Evolutionary conservation across 2,329 filamentous ascomycete genomes (phyloP), one percentile per base, ranked within the genome.

Genomic region (Penicillium sp.): DNA sequence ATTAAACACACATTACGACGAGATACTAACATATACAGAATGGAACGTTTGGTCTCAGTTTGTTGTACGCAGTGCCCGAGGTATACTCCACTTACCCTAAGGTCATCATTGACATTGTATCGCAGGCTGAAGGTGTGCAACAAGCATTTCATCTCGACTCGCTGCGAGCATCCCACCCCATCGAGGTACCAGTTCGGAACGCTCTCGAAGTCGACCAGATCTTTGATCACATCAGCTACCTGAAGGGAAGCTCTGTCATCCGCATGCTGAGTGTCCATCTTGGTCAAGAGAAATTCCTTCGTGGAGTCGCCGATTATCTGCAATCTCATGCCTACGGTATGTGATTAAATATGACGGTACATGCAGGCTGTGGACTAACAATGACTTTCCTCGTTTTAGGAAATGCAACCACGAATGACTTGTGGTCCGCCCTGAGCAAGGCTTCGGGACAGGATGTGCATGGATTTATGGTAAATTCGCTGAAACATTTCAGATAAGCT

Each of bases 1-100:
- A 48, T 17, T 1, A 9, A 24, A 29, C 13, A 7, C 7, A 36
- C 4, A 17, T 36, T 15, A 2, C 23, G 24, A 3, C 36, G 27
- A 49, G n/a, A 7, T 45, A 34, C 62, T 70, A 56, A 69, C 49
- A 32, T 21, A 39, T 51, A 24, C 55, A 83, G 93, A 97, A 61
- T 97, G 94, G 93, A 87, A 97, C 65, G 89, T 97, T 26, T 99
- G 94, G 94, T 88, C 90, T 52, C 92, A 97, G 76, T 99, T 97
- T 75, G 90, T 97, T 65, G 83, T 85, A 81, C 79, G 82, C 77
- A 78, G 73, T 72, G 72, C 76, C 53, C 76, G 75, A 84, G 81
- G 82, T 82, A 83, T 67, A 59, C 65, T 41, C 45, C 21, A 56
- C 51, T 55, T 56, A 53, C 18, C 61, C 58, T 70, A 66, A 74